phyloP scores from a whole-genome alignment of 345 rosid species.

The Aquilaria sinensis region DNA sequence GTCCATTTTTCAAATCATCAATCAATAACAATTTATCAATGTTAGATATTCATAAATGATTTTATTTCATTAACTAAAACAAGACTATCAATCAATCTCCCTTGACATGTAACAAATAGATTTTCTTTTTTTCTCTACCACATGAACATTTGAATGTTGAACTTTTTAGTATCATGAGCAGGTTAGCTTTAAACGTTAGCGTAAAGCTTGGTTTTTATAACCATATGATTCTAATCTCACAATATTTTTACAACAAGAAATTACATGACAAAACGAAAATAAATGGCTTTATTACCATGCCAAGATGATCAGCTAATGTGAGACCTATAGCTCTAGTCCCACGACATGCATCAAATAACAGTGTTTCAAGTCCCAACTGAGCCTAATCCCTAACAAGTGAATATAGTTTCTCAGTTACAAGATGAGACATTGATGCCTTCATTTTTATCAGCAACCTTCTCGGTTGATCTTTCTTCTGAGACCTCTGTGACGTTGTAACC shows the following conservation, averaged over 20 bases:
- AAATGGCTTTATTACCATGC: constrained; percentile 62
- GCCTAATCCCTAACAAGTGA: constrained; percentile 98
- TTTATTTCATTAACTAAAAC: too few species aligned
- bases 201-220: background rate
- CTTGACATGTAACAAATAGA: too few species aligned
- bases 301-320: constrained; percentile 84
- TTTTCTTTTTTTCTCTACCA: too few species aligned
- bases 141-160: background rate
- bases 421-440: constrained; percentile 35
- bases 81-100: too few species aligned
- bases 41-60: too few species aligned
- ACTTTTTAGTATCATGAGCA: background rate
- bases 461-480: constrained; percentile 77
- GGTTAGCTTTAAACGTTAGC: background rate
- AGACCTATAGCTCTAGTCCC: constrained; percentile 97
- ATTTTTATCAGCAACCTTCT: constrained; percentile 32
- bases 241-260: background rate
- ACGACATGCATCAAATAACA: constrained; percentile 89
- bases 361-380: constrained; percentile 71
- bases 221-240: background rate
- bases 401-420: constrained; percentile 89
- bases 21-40: too few species aligned
- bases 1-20: too few species aligned
- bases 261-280: constrained; percentile 1
- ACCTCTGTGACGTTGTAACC: constrained; percentile 39